Base-by-base conservation (phyloP, 148 eudicot genomes). In the Bassia scoparia region DNA sequence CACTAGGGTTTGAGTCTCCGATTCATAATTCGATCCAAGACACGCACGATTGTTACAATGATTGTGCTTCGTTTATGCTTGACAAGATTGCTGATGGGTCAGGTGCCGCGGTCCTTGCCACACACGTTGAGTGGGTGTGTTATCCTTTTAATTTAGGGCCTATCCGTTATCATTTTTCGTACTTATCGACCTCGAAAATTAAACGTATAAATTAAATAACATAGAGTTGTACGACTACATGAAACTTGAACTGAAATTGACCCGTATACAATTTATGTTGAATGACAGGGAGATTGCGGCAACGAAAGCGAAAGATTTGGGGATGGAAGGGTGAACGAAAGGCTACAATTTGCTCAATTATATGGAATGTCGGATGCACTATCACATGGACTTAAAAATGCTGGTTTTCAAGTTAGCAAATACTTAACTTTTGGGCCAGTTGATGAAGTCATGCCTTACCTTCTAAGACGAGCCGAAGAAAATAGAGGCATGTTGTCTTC, bases 361-460 rank as follows among this genome's bases (percentile, higher is more conserved):
- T 94, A 94, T 74, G 98, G 97, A 58, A 94, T 94, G 98, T 83
- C 96, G 0, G 97, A 94, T 26, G 87, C 88, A 9, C 79, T 94
- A 17, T 86, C 97, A 0, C 89, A 77, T 63, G 89, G 90, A 0
- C 77, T 94, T 31, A 86, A 78, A 66, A 94, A 94, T 75, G 98
- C 93, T 17, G 98, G 98, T 31, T 94, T 94, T 80, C 86, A 83
- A 76, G 98, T 94, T 11, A 94, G 96, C 83, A 94, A 94, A 63
- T 94, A 91, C 83, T 80, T 91, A 79, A 90, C 97, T 34, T 91
- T 85, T 74, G 98, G 98, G 7, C 96, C 96, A 3, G 90, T 94
- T 15, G 90, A 84, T 2, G 84, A 86, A 23, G 89, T 91, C 24
- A 91, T 94, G 68, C 98, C 98, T 46, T 94, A 85, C 70, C 90